Base-by-base conservation (phyloP, 202 grass and related monocot genomes). In the Eragrostis tef region DNA sequence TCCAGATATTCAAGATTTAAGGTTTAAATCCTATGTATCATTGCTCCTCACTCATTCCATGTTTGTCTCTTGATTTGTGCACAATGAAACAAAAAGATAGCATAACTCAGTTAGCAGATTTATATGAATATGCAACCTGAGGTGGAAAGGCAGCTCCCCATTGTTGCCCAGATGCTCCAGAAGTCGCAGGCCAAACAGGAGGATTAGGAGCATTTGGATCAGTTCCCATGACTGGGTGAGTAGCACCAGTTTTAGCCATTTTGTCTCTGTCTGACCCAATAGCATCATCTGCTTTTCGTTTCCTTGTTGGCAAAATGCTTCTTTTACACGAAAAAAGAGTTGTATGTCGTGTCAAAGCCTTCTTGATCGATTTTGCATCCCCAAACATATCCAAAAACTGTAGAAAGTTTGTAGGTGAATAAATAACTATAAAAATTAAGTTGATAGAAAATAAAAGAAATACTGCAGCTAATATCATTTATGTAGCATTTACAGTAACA, bases 331-430 rank as follows among this genome's bases (percentile, higher is more conserved):
- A 86, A 83, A 99, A 99, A 49, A 91, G 87, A 77, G 82, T 52
- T 50, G 84, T 67, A 75, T 99, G 96, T 39, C 91, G 76, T 63
- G 66, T 80, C 58, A 31, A 73, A 46, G 96, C 90, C 83, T 91
- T 99, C 88, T 93, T 99, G 31, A 99, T 93, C 41, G 75, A 88
- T 63, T 95, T 86, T 36, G 83, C 87, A 90, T 99, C 93, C 65
- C 96, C 96, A 91, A 99, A 99, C 39, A 90, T 42, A 91, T 99
- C 96, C 83, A 95, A 84, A 83, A 99, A 99, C 96, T 99, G 83
- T 7, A 88, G 52, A 36, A 9, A 79, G 73, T 58, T 80, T 64
- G 13, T 29, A 91, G 67, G 66, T 76, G 34, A 29, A 29, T 79
- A 53, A 93, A 49, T 67, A 78, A 54, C 19, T 21, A 83, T 47